Evolutionary conservation across 768 basidiomycete species (phyloP), one percentile per base, ranked within the genome.

Genomic region (Boletus coccyginus): DNA sequence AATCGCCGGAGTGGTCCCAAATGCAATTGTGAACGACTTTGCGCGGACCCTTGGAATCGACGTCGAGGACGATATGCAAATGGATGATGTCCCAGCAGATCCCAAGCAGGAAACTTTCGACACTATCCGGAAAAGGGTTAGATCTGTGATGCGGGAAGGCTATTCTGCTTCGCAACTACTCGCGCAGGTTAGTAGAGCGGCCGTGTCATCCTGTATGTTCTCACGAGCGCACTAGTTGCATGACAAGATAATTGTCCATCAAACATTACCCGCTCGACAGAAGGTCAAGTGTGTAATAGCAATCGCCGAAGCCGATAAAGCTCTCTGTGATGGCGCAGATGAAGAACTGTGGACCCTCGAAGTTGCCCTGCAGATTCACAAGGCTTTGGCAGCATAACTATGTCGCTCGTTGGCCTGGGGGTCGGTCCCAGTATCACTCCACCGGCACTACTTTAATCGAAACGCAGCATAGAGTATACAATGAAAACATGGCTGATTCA

Each of bases 291-390:
- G 90, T 57, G 91, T 90, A 3, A 77, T 97, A 19, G 84, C 84
- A 5, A 87, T 99, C 60, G 97, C 93, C 3, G 94, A 97, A 70
- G 93, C 92, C 29, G 97, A 99, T 74, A 98, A 98, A 71, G 92
- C 92, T 0, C 75, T 99, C 24, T 92, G 90, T 62, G 96, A 98
- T 60, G 97, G 97, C 1, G 94, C 92, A 16, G 97, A 99, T 65
- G 97, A 99, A 72, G 97, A 98, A 70, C 75, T 99, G 24, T 97
- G 96, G 87, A 83, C 92, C 33, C 74, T 99, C 14, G 92, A 97
- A 66, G 87, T 93, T 35, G 94, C 85, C n/a, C 71, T 97, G 50
- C 79, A 83, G 24, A 77, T 96, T 16, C 80, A 88, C 66, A 92
- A 88, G 66, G 81, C 82, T 14, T 64, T 90, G 47, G 52, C 67